Conservation (phyloP, 2,329 filamentous ascomycete genomes). For the Tolypocladium pustulatum region DNA sequence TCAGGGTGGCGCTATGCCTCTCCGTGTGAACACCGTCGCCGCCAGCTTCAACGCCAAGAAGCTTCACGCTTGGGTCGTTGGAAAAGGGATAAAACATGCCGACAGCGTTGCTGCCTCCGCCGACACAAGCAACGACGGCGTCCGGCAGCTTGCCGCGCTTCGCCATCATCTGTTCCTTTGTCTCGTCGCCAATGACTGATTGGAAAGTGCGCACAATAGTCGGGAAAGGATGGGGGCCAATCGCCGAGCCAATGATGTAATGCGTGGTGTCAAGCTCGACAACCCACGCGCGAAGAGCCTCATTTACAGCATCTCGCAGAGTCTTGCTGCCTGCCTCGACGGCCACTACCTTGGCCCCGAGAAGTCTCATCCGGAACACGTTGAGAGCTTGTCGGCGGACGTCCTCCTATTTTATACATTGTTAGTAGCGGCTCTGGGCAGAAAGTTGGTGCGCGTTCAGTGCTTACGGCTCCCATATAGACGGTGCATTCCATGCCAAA, state of each 20-base stretch:
- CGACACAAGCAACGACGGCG: slow-evolving; percentile 92
- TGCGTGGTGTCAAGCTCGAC: slow-evolving; percentile 87
- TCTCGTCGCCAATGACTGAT: slow-evolving; percentile 90
- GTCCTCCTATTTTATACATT: slow-evolving; percentile 51
- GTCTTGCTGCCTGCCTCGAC: slow-evolving; percentile 85
- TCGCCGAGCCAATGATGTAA: slow-evolving; percentile 96
- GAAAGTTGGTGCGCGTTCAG: not conserved
- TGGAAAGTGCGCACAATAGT: slow-evolving; percentile 97
- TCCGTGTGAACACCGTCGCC: slow-evolving; percentile 83
- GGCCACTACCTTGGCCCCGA: slow-evolving; percentile 84
- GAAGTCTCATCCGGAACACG: slow-evolving; percentile 95
- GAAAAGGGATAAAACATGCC: slow-evolving; percentile 99
- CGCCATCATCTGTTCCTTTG: slow-evolving; percentile 80
- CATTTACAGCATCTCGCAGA: slow-evolving; percentile 83
- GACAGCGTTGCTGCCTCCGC: slow-evolving; percentile 86
- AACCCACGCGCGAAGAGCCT: slow-evolving; percentile 90
- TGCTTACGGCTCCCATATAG: slow-evolving; percentile 77
- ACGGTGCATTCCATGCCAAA: slow-evolving; percentile 97
- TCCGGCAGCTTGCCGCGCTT: slow-evolving; percentile 84
- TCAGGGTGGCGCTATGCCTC: slow-evolving; percentile 79
- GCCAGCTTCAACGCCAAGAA: slow-evolving; percentile 89
- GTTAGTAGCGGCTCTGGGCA: slow-evolving; percentile 9
- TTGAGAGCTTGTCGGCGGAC: slow-evolving; percentile 93
- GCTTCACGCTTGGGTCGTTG: slow-evolving; percentile 72
- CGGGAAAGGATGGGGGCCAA: slow-evolving; percentile 95